Percentiles rank a stretch among this genome's conserved stretches.
Conservation (phyloP, 2,329 filamentous ascomycete species). For the Sphaceloma murrayae region DNA sequence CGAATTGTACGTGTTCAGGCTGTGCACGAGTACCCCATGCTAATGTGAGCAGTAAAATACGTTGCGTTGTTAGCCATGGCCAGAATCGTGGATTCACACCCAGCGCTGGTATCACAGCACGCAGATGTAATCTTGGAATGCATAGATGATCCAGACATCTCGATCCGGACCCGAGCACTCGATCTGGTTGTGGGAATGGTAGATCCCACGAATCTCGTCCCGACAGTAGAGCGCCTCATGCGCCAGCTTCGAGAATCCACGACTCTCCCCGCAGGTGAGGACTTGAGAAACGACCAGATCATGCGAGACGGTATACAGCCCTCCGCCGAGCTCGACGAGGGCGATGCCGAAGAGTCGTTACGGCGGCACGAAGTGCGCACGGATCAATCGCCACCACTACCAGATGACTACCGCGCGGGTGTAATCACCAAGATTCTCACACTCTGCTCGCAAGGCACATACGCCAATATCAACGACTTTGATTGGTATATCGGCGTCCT, state of each 20-base stretch:
- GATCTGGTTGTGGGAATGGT: slow-evolving; percentile 93
- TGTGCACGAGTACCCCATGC: slow-evolving; percentile 16
- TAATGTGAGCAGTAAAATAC: slow-evolving; percentile 65
- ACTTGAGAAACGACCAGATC: slow-evolving; percentile 39
- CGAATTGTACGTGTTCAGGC: slow-evolving; percentile 61
- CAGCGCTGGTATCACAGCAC: slow-evolving; percentile 78
- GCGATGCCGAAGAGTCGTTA: slow-evolving; percentile 46
- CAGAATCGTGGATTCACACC: slow-evolving; percentile 82
- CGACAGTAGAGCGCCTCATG: slow-evolving; percentile 78
- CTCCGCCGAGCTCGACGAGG: slow-evolving; percentile 48
- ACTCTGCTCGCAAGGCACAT: slow-evolving; percentile 86
- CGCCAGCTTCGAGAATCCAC: slow-evolving; percentile 66
- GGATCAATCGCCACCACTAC: slow-evolving; percentile 52
- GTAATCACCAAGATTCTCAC: slow-evolving; percentile 74
- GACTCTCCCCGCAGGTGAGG: slow-evolving; percentile 41
- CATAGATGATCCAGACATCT: slow-evolving; percentile 91
- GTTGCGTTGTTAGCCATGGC: slow-evolving; percentile 92
- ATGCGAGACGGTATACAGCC: slow-evolving; percentile 36
- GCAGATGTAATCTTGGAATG: slow-evolving; percentile 95
- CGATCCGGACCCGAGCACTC: slow-evolving; percentile 84
- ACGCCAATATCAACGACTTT: slow-evolving; percentile 77
- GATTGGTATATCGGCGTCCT: slow-evolving; percentile 95
- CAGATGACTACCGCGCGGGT: slow-evolving; percentile 75
- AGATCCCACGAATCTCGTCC: slow-evolving; percentile 70
- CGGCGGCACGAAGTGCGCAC: slow-evolving; percentile 43